phyloP scores from a whole-genome alignment of 352 stramenopile genomes.

The Pythium aristosporum region DNA sequence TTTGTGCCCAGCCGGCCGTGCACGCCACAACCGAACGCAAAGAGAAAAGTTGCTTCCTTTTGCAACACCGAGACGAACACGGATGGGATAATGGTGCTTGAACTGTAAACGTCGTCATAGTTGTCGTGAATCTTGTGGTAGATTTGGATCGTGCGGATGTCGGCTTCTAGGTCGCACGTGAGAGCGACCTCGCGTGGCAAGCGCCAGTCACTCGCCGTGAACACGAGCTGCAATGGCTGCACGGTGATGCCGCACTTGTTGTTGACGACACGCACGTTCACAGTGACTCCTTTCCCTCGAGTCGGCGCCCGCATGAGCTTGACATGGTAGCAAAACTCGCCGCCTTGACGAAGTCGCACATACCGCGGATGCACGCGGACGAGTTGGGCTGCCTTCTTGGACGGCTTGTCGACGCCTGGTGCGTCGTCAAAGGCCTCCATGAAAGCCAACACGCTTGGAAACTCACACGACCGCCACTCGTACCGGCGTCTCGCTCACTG shows the following conservation, averaged over 20 bases:
- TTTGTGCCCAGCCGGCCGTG: slow-evolving; percentile 55
- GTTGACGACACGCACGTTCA: slow-evolving; percentile 61
- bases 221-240: slow-evolving; percentile 43
- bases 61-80: slow-evolving; percentile 69
- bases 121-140: slow-evolving; percentile 67
- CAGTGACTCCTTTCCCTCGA: slow-evolving; percentile 57
- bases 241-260: slow-evolving; percentile 61
- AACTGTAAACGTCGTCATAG: slow-evolving; percentile 50
- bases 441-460: neutral
- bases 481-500: neutral
- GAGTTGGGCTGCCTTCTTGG: slow-evolving; percentile 39
- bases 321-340: slow-evolving; percentile 61
- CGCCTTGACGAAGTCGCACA: slow-evolving; percentile 59
- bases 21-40: slow-evolving; percentile 60
- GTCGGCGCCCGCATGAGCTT: slow-evolving; percentile 48
- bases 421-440: slow-evolving; percentile 12
- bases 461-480: neutral
- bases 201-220: slow-evolving; percentile 56
- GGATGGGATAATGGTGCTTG: slow-evolving; percentile 46
- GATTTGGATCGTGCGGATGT: slow-evolving; percentile 68
- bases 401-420: slow-evolving; percentile 14
- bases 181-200: slow-evolving; percentile 47
- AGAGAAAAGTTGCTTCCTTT: slow-evolving; percentile 74
- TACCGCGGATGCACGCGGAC: slow-evolving; percentile 59
- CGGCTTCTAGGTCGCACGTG: slow-evolving; percentile 40